Evolutionary conservation across 768 basidiomycete species (phyloP), one percentile per base, ranked within the genome.

Genomic region (Hericium rajendrae): DNA sequence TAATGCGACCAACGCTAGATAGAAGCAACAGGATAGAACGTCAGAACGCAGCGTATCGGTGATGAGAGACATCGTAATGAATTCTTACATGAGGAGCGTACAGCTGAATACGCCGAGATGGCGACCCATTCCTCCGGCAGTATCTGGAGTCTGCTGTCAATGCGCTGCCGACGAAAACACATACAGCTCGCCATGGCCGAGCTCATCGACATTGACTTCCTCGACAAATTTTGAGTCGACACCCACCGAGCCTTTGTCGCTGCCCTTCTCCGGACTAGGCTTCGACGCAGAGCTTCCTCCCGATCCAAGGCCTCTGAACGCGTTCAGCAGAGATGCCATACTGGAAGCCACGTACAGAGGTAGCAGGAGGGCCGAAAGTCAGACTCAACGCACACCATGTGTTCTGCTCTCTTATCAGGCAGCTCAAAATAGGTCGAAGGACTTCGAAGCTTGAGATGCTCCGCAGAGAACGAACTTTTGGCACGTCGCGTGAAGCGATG

Each of bases 91-190:
- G 18, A 81, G 70, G 61, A 82, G 73, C 0, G 81, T 82, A 59
- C 80, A 82, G 48, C 75, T 78, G 57, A 78, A 77, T 2, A 82
- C 74, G 10, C 81, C 80, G 0, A 82, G 69, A 62, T 83, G 80
- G 41, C 81, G 74, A 2, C 81, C 80, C 68, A 82, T 79, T 8
- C 81, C 81, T 20, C 81, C 81, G 4, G 78, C 77, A 3, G 74
- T 69, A 59, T 75, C 81, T 80, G 52, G 6, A 50, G 39, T 16
- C 13, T 18, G 40, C 15, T 1, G 18, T 54, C 26, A 40, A 40
- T 9, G 10, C 20, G 18, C 43, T 15, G 28, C 13, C 38, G 20
- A 20, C 32, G 13, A 22, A 48, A 39, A 55, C 22, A 10, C 38
- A 40, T 15, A 12, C 43, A 6, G 66, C 51, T 69, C 76, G 39